Percentiles rank a stretch among this genome's conserved stretches.
These are phyloP conservation scores for Phialophora expanda DNA, from an alignment of 2,329 filamentous ascomycete genomes.

Conservation along the genomic window DNA sequence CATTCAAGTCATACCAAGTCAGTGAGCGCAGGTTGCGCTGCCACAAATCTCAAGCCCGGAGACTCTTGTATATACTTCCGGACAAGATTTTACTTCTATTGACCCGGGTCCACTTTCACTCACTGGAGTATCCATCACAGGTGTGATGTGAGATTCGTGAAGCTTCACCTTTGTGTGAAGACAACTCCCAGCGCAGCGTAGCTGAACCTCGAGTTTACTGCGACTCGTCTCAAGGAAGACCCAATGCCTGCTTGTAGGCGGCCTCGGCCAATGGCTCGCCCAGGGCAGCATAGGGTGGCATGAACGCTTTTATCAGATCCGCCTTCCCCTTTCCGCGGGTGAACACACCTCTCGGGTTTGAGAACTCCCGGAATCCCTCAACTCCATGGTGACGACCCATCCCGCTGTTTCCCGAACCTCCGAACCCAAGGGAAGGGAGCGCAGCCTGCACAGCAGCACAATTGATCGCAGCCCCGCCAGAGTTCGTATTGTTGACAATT, in stretches of 20 bases:
- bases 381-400: slow-evolving; percentile 57
- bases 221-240: slow-evolving; percentile 1
- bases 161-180: not conserved
- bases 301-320: slow-evolving; percentile 17
- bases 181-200: not conserved
- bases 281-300: slow-evolving; percentile 12
- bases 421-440: slow-evolving; percentile 53
- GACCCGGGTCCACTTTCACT: too few species aligned
- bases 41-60: too few species aligned
- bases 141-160: not conserved
- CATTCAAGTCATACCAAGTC: too few species aligned
- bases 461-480: slow-evolving; percentile 59
- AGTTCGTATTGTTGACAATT: slow-evolving; percentile 46
- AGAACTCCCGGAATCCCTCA: slow-evolving; percentile 49
- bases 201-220: not conserved
- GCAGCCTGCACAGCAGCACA: slow-evolving; percentile 54
- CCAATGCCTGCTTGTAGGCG: slow-evolving; percentile 12
- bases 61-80: too few species aligned
- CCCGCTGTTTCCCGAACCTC: slow-evolving; percentile 58
- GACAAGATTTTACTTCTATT: too few species aligned
- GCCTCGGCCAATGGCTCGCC: slow-evolving; percentile 15
- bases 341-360: slow-evolving; percentile 20
- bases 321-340: slow-evolving; percentile 2
- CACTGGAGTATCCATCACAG: too few species aligned
- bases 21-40: too few species aligned